Evolutionary conservation across 345 rosid species (phyloP).

Genomic region (Viola odorata): DNA sequence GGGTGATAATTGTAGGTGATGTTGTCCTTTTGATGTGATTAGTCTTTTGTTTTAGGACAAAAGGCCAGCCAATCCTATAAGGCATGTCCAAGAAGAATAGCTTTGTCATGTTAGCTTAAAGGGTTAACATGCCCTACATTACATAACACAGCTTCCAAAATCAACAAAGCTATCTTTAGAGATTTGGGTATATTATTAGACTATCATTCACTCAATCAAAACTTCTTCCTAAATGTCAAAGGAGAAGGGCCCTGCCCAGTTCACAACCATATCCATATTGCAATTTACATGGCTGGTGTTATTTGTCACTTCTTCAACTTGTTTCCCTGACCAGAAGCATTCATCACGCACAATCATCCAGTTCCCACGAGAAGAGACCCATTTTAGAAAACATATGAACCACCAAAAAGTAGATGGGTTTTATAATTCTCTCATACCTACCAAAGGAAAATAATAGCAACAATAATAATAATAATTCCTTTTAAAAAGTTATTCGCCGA

Average conservation of each 20-base stretch:
- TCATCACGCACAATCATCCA: neutral
- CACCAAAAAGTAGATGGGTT: too few relatives aligned
- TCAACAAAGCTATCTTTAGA: constrained; percentile 12
- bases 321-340: constrained; percentile 6
- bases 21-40: neutral
- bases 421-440: too few relatives aligned
- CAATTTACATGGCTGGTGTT: neutral
- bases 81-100: constrained; percentile 10
- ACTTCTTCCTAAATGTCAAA: constrained; percentile 1
- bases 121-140: constrained; percentile 14
- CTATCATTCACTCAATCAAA: neutral
- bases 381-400: neutral
- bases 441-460: too few relatives aligned
- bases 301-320: constrained; percentile 5
- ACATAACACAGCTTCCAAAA: constrained; percentile 10
- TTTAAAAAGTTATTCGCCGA: too few relatives aligned
- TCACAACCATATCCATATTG: constrained; percentile 2
- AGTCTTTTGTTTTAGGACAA: constrained; percentile 4
- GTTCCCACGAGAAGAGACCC: neutral
- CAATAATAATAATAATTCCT: too few relatives aligned
- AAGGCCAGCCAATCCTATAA: constrained; percentile 21
- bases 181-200: too few relatives aligned
- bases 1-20: neutral
- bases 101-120: constrained; percentile 20
- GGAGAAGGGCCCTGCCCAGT: neutral